phyloP scores from a whole-genome alignment of 768 basidiomycete genomes.

The Auricularia auricula-judae region DNA sequence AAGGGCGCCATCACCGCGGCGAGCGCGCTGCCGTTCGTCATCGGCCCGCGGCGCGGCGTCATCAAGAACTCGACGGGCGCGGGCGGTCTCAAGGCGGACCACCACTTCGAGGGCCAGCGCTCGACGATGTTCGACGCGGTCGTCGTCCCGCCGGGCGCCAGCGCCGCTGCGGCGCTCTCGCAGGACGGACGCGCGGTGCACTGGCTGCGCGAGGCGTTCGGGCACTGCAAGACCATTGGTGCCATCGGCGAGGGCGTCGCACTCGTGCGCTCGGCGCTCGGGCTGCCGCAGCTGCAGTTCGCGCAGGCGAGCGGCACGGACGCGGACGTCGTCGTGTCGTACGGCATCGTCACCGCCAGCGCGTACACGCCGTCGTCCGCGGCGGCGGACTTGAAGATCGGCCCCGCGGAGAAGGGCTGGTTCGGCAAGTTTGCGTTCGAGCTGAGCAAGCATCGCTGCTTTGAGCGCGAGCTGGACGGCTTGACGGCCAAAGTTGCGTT shows the following conservation, averaged over 20 bases:
- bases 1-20: slow-evolving; percentile 39
- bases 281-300: slow-evolving; percentile 36
- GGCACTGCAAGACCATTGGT: slow-evolving; percentile 76
- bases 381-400: slow-evolving; percentile 33
- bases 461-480: slow-evolving; percentile 48
- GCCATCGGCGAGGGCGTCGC: slow-evolving; percentile 54
- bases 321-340: slow-evolving; percentile 38
- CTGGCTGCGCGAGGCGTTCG: slow-evolving; percentile 76
- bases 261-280: slow-evolving; percentile 36
- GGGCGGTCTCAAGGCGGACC: slow-evolving; percentile 39
- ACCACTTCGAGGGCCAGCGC: slow-evolving; percentile 67
- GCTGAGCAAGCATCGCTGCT: slow-evolving; percentile 58
- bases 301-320: slow-evolving; percentile 18
- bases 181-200: slow-evolving; percentile 65
- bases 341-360: slow-evolving; percentile 54
- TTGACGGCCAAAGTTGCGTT: slow-evolving; percentile 41
- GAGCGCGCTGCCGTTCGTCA: slow-evolving; percentile 49
- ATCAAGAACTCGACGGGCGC: slow-evolving; percentile 13
- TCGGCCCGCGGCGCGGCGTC: slow-evolving; percentile 57
- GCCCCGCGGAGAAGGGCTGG: slow-evolving; percentile 39
- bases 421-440: slow-evolving; percentile 47
- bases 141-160: slow-evolving; percentile 60
- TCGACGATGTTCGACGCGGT: slow-evolving; percentile 80
- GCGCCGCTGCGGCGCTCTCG: slow-evolving; percentile 44
- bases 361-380: slow-evolving; percentile 32